A percentile compares a stretch with the other conserved stretches of the same genome.
These are phyloP conservation scores for Solanum hybrid DNA, from an alignment of 305 asterid species.

Conservation along the genomic window DNA sequence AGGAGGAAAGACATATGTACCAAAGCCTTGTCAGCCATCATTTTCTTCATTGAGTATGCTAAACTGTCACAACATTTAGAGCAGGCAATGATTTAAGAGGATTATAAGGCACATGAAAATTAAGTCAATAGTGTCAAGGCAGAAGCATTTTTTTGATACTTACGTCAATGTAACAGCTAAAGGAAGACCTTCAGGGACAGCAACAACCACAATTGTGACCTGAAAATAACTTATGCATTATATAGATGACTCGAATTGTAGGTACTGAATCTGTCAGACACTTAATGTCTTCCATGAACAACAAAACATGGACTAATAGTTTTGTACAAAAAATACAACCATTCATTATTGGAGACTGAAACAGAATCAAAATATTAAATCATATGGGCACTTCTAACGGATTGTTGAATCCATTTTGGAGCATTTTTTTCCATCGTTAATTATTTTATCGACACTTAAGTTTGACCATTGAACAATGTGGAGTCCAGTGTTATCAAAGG, in stretches of 20 bases:
- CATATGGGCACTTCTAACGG: not conserved
- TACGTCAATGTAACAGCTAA: slow-evolving; percentile 96
- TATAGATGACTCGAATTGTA: slow-evolving; percentile 3
- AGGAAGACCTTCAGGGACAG: slow-evolving; percentile 99
- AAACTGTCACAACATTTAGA: slow-evolving; percentile 42
- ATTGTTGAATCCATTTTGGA: not conserved
- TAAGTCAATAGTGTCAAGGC: not conserved
- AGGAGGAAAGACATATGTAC: slow-evolving; percentile 23
- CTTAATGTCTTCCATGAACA: not conserved
- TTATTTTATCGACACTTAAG: not conserved
- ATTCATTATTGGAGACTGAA: not conserved
- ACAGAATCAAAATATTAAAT: not conserved
- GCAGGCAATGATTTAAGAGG: slow-evolving; percentile 9
- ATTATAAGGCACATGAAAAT: slow-evolving; percentile 2
- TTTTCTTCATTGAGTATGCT: slow-evolving; percentile 97
- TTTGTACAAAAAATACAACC: not conserved
- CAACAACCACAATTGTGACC: slow-evolving; percentile 98
- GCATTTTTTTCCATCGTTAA: not conserved
- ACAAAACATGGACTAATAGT: not conserved
- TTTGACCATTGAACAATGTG: not conserved
- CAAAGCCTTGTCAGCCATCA: slow-evolving; percentile 99
- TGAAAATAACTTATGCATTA: slow-evolving; percentile 31
- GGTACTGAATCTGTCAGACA: not conserved
- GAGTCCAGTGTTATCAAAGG: not conserved
- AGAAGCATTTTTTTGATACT: slow-evolving; percentile 18